These are phyloP conservation scores for Boletus semigastroideus DNA, from an alignment of 1,284 basidiomycete species.

Conservation along the genomic window DNA sequence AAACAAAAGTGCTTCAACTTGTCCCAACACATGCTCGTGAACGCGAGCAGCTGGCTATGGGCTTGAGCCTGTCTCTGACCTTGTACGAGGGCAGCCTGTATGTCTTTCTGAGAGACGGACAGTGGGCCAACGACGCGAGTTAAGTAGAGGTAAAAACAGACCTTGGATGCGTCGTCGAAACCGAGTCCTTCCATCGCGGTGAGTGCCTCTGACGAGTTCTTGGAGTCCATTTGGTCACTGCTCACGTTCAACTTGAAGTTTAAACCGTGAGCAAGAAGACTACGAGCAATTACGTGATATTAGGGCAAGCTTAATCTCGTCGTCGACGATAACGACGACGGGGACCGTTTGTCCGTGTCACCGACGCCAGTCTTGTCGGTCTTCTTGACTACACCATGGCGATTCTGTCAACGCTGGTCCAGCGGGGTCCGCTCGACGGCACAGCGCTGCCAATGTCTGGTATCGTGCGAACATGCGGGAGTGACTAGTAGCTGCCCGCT, in stretches of 20 bases:
- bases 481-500: slow-evolving; percentile 29
- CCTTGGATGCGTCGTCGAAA: slow-evolving; percentile 80
- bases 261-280: slow-evolving; percentile 33
- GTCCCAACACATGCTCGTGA: slow-evolving; percentile 86
- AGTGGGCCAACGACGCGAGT: neutral
- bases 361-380: slow-evolving; percentile 3
- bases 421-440: slow-evolving; percentile 12
- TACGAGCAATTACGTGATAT: slow-evolving; percentile 30
- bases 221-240: slow-evolving; percentile 21
- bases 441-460: slow-evolving; percentile 11
- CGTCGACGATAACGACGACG: slow-evolving; percentile 18
- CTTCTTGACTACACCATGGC: slow-evolving; percentile 2
- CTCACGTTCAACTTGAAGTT: neutral
- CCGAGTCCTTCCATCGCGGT: slow-evolving; percentile 58
- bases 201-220: slow-evolving; percentile 28
- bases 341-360: neutral
- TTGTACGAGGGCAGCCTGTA: slow-evolving; percentile 79
- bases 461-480: slow-evolving; percentile 31
- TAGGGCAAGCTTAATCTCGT: slow-evolving; percentile 8
- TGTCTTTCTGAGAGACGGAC: slow-evolving; percentile 67
- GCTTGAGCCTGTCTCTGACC: slow-evolving; percentile 79
- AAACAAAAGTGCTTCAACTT: slow-evolving; percentile 55
- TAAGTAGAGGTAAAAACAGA: slow-evolving; percentile 34
- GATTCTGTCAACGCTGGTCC: neutral
- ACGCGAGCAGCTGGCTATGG: slow-evolving; percentile 65